A percentile compares a stretch with the other conserved stretches of the same genome.
These are phyloP conservation scores for Ophiosphaerella herpotricha DNA, from an alignment of 2,329 filamentous ascomycete genomes.

Conservation along the genomic window DNA sequence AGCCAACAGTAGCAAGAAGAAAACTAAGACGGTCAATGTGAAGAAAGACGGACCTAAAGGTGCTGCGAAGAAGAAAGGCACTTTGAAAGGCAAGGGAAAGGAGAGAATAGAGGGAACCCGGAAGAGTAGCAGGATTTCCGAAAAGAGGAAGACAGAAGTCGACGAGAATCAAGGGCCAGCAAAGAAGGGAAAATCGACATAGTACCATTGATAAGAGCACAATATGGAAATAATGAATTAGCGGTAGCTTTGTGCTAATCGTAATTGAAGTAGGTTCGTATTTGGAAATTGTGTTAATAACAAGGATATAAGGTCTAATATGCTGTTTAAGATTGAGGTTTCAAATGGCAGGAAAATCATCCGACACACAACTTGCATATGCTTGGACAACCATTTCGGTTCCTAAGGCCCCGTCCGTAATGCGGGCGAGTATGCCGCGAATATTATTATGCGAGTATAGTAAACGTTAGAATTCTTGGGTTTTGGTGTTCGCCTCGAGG, in stretches of 20 bases:
- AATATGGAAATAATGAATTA: background rate
- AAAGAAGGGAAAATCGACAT: constrained; percentile 22
- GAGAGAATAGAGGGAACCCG: constrained; percentile 26
- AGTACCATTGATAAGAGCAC: background rate
- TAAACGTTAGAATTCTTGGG: too few species aligned
- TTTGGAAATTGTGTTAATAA: too few species aligned
- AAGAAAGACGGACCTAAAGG: constrained; percentile 22
- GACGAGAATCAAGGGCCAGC: constrained; percentile 18
- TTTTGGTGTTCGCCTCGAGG: too few species aligned
- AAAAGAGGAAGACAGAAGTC: constrained; percentile 26
- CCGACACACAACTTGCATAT: too few species aligned
- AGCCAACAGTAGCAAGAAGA: constrained; percentile 25
- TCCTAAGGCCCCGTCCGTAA: too few species aligned
- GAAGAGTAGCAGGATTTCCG: constrained; percentile 17
- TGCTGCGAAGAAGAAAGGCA: constrained; percentile 18
- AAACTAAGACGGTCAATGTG: constrained; percentile 10
- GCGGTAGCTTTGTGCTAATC: background rate
- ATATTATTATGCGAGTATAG: too few species aligned
- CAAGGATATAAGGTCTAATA: too few species aligned
- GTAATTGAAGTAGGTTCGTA: too few species aligned
- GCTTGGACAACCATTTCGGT: too few species aligned
- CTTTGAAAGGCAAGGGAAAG: constrained; percentile 20
- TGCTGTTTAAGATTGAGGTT: too few species aligned
- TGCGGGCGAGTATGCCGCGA: too few species aligned
- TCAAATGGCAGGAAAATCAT: too few species aligned